These are phyloP conservation scores for Botryotinia globosa DNA, from an alignment of 2,329 filamentous ascomycete genomes.

Conservation along the genomic window DNA sequence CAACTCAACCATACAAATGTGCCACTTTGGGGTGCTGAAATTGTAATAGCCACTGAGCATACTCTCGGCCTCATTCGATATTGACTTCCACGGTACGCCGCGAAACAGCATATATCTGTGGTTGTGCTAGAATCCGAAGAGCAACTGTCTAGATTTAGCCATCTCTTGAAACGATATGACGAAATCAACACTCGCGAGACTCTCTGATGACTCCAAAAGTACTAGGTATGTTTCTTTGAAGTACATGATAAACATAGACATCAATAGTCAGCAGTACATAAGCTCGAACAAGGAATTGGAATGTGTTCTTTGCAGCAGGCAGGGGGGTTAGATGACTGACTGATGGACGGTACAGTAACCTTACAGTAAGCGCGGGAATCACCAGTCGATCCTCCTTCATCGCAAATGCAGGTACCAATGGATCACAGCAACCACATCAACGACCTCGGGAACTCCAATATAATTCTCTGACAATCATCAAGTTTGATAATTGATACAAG, in stretches of 20 bases:
- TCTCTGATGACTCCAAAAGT: background rate
- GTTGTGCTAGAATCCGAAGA: background rate
- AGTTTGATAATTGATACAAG: background rate
- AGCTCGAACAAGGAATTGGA: background rate
- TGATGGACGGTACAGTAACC: too few species aligned
- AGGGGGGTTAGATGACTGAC: background rate
- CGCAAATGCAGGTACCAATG: conserved; percentile 18
- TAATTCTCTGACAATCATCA: background rate
- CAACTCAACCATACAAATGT: background rate
- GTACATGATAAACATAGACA: conserved; percentile 3
- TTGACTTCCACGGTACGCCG: background rate
- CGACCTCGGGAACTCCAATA: too few species aligned
- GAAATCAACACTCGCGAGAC: background rate
- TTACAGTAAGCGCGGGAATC: conserved; percentile 18
- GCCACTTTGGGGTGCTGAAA: background rate
- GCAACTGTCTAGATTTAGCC: background rate
- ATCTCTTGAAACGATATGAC: background rate
- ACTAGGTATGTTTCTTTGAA: too few species aligned
- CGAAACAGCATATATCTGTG: background rate
- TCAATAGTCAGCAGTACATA: background rate
- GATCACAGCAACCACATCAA: background rate
- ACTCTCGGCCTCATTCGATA: background rate
- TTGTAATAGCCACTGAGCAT: background rate
- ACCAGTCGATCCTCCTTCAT: conserved; percentile 13
- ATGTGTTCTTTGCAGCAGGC: background rate